These are phyloP conservation scores for Hericium rajendrae DNA, from an alignment of 768 basidiomycete genomes.

Conservation along the genomic window DNA sequence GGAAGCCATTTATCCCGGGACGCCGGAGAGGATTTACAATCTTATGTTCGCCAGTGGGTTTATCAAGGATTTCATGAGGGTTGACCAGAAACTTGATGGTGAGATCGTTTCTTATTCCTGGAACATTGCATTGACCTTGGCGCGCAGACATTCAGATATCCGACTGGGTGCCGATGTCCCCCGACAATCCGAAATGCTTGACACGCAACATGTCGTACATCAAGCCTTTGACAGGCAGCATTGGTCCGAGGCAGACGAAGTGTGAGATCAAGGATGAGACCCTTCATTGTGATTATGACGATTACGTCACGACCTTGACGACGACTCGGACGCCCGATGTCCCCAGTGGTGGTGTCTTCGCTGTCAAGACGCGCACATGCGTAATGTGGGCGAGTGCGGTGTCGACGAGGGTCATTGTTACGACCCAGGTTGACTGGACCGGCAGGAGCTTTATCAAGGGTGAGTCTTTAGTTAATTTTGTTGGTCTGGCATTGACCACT, in stretches of 20 bases:
- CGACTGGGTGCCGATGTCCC: conserved; percentile 72
- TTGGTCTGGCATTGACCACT: not conserved
- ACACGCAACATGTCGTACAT: conserved; percentile 92
- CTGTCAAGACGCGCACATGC: conserved; percentile 91
- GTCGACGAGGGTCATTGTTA: conserved; percentile 73
- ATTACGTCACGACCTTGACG: conserved; percentile 74
- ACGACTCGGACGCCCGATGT: conserved; percentile 93
- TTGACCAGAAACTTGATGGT: conserved; percentile 87
- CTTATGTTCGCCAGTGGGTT: conserved; percentile 95
- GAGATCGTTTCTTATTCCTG: conserved; percentile 18
- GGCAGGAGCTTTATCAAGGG: conserved; percentile 96
- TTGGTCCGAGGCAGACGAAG: conserved; percentile 92
- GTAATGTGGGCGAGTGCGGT: conserved; percentile 86
- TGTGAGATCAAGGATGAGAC: conserved; percentile 91
- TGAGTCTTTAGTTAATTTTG: conserved; percentile 21
- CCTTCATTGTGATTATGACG: conserved; percentile 70
- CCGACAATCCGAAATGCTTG: conserved; percentile 55
- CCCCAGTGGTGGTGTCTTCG: conserved; percentile 86
- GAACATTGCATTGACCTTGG: not conserved
- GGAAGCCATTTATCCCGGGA: conserved; percentile 75
- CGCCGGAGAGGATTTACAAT: conserved; percentile 92
- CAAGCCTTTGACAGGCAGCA: conserved; percentile 77
- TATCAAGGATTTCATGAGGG: conserved; percentile 86
- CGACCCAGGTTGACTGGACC: conserved; percentile 91
- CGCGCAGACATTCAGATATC: conserved; percentile 83